These are phyloP conservation scores for Colletotrichum sp. DNA, from an alignment of 2,329 filamentous ascomycete genomes.

Conservation along the genomic window DNA sequence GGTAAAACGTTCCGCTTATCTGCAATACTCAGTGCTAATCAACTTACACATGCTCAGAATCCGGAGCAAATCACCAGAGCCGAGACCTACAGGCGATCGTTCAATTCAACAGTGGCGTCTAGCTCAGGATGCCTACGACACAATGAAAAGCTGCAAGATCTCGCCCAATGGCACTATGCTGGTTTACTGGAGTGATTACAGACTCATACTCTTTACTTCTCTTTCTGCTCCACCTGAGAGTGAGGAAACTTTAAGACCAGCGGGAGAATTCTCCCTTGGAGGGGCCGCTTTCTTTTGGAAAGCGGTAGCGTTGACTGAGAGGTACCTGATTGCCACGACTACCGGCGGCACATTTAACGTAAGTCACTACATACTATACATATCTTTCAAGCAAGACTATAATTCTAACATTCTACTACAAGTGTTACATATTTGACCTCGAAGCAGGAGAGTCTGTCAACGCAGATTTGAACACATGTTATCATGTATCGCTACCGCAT, in stretches of 20 bases:
- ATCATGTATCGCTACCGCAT: neutral
- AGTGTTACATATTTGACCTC: neutral
- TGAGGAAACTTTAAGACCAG: neutral
- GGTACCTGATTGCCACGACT: neutral
- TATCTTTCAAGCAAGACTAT: rapidly evolving
- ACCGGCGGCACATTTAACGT: neutral
- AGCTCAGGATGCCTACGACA: neutral
- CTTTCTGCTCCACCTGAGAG: neutral
- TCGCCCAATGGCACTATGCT: neutral
- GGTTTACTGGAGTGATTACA: neutral
- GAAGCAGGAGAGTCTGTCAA: neutral
- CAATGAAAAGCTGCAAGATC: neutral
- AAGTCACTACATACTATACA: neutral
- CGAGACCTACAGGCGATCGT: neutral
- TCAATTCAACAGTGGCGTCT: neutral
- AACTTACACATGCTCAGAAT: neutral
- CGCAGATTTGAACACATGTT: neutral
- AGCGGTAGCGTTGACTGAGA: neutral
- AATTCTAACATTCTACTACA: neutral
- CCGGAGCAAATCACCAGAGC: neutral
- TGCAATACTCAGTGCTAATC: neutral
- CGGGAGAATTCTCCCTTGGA: neutral
- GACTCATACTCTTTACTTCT: neutral
- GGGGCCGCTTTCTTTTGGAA: neutral
- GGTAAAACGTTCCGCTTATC: neutral